Evolutionary conservation across 768 basidiomycete genomes (phyloP), one percentile per base, ranked within the genome.

Genomic region (Psilocybe sp.): DNA sequence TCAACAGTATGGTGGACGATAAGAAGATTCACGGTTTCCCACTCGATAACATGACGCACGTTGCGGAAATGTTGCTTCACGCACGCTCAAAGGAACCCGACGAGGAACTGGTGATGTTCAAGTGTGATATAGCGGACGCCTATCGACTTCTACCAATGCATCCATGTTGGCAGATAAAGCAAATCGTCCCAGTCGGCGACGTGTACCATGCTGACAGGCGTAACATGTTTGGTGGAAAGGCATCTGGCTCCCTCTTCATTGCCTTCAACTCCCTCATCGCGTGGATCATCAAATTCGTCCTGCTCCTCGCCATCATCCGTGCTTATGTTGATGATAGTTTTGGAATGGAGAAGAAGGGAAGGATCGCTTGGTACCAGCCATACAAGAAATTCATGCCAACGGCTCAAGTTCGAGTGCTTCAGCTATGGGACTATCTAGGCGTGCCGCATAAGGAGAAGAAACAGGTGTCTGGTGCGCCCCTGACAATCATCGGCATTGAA

Each of bases 101-200:
- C 0, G 40, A 1, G 0, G 12, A 11, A 4, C 40, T 64, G 1
- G 47, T 57, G 5, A 16, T 66, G 0, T 74, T 61, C 57, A 76
- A 75, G 33, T 67, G 69, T 0, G 70, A 77, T 43, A 61, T 77
- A 0, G 47, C 63, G 0, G 58, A 68, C 12, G 76, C 75, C 0
- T 78, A 74, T 31, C 54, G 65, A 0, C 60, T 64, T 0, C 44
- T 73, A 8, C 76, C 73, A 0, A 59, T 74, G 53, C 68, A 74
- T 40, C 69, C 64, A 0, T 36, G 58, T 0, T 76, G 74, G 74
- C 72, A 78, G 40, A 50, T 76, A 1, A 69, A 69, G 13, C 75
- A 77, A 34, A 46, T 73, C 0, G 57, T 68, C 6, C 55, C 42
- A 0, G 46, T 73, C 14, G 56, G 65, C 5, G 61, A 60, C 0